Conservation (phyloP, 2,329 filamentous ascomycete species). For the Fusarium sp. region DNA sequence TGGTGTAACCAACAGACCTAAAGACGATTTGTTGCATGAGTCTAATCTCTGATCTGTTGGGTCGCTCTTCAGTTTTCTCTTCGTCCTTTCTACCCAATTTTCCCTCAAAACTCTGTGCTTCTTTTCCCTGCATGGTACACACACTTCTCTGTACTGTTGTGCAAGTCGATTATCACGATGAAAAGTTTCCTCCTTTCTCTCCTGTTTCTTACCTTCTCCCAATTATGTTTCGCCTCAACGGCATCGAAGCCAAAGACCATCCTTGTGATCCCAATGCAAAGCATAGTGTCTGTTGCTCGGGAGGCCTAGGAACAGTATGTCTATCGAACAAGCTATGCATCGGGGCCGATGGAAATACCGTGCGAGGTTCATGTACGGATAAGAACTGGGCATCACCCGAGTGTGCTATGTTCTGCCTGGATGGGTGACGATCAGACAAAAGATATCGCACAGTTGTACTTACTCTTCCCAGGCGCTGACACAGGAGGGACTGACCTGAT, state of each 20-base stretch:
- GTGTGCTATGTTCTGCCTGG: conserved; percentile 33
- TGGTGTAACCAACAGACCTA: background rate
- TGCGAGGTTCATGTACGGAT: conserved; percentile 44
- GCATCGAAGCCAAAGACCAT: conserved; percentile 16
- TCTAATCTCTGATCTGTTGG: background rate
- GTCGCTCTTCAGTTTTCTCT: background rate
- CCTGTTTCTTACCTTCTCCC: conserved; percentile 12
- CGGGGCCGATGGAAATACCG: conserved; percentile 32
- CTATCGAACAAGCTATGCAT: conserved; percentile 40
- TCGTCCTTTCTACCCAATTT: background rate
- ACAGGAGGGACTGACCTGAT: conserved; percentile 44
- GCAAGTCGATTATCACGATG: conserved; percentile 9
- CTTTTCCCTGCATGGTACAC: background rate
- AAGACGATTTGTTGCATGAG: background rate
- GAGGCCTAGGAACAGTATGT: conserved; percentile 33
- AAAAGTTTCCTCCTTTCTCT: conserved; percentile 1
- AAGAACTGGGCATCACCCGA: conserved; percentile 35
- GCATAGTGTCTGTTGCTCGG: conserved; percentile 39
- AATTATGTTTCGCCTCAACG: conserved; percentile 20
- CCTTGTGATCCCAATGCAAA: conserved; percentile 37
- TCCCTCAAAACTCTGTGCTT: background rate
- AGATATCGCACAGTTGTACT: background rate
- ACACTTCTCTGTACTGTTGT: background rate
- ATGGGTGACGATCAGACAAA: background rate
- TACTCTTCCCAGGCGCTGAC: conserved; percentile 23